These are phyloP conservation scores for Endocalyx cinctus DNA, from an alignment of 2,329 filamentous ascomycete genomes.

Conservation along the genomic window DNA sequence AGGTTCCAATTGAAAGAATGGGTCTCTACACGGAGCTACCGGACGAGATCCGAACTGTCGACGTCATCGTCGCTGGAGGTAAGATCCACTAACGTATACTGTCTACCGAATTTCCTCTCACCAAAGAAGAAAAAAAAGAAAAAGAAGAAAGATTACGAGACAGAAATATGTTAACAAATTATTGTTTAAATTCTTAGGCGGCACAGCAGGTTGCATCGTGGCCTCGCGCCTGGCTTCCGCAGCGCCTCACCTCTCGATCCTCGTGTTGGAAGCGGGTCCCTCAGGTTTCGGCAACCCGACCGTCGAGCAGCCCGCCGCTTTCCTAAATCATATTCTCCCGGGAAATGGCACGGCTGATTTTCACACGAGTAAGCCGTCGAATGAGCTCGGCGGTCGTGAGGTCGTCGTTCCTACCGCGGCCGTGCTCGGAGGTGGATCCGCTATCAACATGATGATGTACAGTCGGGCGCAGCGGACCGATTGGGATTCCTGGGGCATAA, in stretches of 20 bases:
- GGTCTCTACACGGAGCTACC: conserved; percentile 10
- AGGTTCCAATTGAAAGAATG: too few species aligned
- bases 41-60: conserved; percentile 10
- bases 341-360: conserved; percentile 1
- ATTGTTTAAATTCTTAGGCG: conserved; percentile 4
- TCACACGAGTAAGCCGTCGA: conserved; percentile 4
- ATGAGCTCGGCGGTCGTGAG: conserved; percentile 3
- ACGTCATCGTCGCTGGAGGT: conserved; percentile 16
- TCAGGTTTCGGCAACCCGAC: conserved; percentile 6
- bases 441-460: conserved; percentile 42
- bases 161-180: too few species aligned
- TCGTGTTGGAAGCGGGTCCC: conserved; percentile 13
- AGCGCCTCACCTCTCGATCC: conserved; percentile 10
- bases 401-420: conserved; percentile 21
- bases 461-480: conserved; percentile 27
- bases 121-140: too few species aligned
- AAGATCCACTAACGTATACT: neutral
- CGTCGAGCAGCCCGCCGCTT: conserved; percentile 8
- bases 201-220: conserved; percentile 14
- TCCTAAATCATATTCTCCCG: conserved; percentile 6
- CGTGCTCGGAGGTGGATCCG: conserved; percentile 49
- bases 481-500: conserved; percentile 20
- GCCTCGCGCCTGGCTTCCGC: conserved; percentile 15
- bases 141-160: too few species aligned
- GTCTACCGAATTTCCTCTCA: too few species aligned